A percentile compares a stretch with the other conserved stretches of the same genome.
Evolutionary conservation across 2,329 filamentous ascomycete species (phyloP).

Genomic region (Colletotrichum sp.): DNA sequence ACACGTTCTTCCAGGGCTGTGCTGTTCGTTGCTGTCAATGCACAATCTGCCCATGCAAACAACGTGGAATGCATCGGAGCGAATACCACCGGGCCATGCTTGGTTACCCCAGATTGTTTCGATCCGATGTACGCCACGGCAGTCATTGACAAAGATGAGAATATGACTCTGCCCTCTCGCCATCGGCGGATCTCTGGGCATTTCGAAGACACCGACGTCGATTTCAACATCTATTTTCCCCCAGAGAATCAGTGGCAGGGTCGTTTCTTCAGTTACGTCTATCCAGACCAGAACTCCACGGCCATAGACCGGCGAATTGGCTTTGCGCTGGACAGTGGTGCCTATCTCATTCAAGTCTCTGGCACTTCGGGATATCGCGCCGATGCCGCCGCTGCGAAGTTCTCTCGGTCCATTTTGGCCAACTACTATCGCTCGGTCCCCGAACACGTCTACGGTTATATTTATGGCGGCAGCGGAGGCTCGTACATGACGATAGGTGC

Average conservation of each 20-base stretch:
- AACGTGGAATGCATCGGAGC: background rate
- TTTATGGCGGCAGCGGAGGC: constrained; percentile 27
- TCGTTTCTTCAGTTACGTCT: constrained; percentile 25
- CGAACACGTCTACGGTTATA: constrained; percentile 23
- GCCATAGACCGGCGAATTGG: constrained; percentile 14
- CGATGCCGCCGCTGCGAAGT: constrained; percentile 25
- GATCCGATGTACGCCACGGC: background rate
- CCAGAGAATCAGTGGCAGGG: constrained; percentile 12
- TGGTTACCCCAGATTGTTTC: background rate
- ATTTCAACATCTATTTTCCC: constrained; percentile 28
- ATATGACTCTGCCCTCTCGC: background rate
- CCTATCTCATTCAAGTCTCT: constrained; percentile 21
- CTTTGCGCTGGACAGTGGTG: constrained; percentile 24
- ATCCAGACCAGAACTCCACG: constrained; percentile 16
- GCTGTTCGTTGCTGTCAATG: background rate
- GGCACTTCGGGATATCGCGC: constrained; percentile 22
- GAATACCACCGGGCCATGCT: background rate
- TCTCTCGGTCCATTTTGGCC: constrained; percentile 14
- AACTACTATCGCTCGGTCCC: constrained; percentile 13
- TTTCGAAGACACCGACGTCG: constrained; percentile 21
- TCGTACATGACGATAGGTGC: constrained; percentile 24
- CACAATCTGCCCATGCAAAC: background rate
- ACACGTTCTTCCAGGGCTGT: background rate
- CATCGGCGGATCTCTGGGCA: constrained; percentile 23
- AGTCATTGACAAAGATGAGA: background rate